These are phyloP conservation scores for Rugosomyces carneus DNA, from an alignment of 1,284 basidiomycete genomes.

Conservation along the genomic window DNA sequence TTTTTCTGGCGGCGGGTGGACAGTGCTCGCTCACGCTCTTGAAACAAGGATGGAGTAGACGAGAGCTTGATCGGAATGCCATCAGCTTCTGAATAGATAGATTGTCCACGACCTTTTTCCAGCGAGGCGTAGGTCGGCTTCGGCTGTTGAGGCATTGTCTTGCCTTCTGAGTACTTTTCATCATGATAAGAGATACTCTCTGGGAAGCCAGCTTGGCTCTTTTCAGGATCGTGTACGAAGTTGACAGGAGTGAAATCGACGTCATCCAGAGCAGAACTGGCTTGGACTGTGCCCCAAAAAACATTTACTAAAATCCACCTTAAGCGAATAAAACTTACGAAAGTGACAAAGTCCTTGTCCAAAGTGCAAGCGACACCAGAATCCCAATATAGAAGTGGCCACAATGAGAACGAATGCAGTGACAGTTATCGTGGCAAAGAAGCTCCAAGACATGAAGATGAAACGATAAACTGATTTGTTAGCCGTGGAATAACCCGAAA, in stretches of 20 bases:
- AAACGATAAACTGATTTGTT: constrained; percentile 34
- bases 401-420: constrained; percentile 36
- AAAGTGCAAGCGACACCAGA: constrained; percentile 45
- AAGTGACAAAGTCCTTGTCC: constrained; percentile 45
- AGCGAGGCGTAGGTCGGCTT: neutral
- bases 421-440: constrained; percentile 41
- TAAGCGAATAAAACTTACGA: constrained; percentile 24
- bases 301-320: neutral
- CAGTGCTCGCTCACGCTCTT: constrained; percentile 7
- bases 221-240: constrained; percentile 26
- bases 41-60: constrained; percentile 15
- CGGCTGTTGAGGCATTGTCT: constrained; percentile 9
- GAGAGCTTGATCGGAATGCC: constrained; percentile 14
- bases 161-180: constrained; percentile 3
- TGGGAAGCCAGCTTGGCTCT: constrained; percentile 1
- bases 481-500: no score
- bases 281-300: constrained; percentile 26
- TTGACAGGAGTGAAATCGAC: constrained; percentile 36
- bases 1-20: constrained; percentile 2
- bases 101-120: constrained; percentile 8
- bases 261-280: constrained; percentile 32
- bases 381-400: constrained; percentile 33
- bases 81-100: constrained; percentile 14
- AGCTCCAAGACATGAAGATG: constrained; percentile 42
- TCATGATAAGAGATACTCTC: neutral